A percentile compares a stretch with the other conserved stretches of the same genome.
phyloP scores from a whole-genome alignment of 1,139 yeast species.

The Saccharomyces hybrid region DNA sequence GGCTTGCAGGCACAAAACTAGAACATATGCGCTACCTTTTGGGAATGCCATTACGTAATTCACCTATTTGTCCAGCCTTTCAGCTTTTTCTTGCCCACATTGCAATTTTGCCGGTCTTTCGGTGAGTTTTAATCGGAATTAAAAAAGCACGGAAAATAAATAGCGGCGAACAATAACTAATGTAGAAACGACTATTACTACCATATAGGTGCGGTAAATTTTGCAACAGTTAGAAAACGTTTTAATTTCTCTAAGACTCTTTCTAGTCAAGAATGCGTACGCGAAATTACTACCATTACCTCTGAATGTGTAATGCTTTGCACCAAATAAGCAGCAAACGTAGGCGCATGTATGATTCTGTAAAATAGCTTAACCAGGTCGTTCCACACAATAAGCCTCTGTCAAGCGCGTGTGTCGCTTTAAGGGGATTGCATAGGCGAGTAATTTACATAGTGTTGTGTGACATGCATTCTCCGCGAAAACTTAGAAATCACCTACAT shows the following conservation, averaged over 20 bases:
- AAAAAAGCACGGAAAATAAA: background rate
- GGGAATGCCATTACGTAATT: background rate
- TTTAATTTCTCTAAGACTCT: too few relatives aligned
- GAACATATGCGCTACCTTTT: too few relatives aligned
- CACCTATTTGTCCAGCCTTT: background rate
- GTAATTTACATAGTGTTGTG: background rate
- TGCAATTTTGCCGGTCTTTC: background rate
- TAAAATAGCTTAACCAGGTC: too few relatives aligned
- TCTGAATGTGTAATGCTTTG: too few relatives aligned
- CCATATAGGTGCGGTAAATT: background rate
- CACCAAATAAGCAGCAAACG: too few relatives aligned
- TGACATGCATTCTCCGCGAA: background rate
- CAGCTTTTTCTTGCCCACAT: background rate
- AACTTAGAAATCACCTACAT: background rate
- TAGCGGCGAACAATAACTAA: background rate
- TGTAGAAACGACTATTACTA: too few relatives aligned
- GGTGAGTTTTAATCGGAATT: background rate
- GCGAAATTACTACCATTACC: too few relatives aligned
- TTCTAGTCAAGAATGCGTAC: too few relatives aligned
- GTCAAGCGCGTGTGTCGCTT: background rate
- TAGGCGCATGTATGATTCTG: too few relatives aligned
- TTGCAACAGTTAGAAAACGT: too few relatives aligned
- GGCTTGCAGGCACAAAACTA: too few relatives aligned
- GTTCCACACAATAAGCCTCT: background rate
- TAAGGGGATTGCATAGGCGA: background rate